Evolutionary conservation across 208 protist species (phyloP), one percentile per base, ranked within the genome.

Genomic region (Trypanosomatidae sp.): DNA sequence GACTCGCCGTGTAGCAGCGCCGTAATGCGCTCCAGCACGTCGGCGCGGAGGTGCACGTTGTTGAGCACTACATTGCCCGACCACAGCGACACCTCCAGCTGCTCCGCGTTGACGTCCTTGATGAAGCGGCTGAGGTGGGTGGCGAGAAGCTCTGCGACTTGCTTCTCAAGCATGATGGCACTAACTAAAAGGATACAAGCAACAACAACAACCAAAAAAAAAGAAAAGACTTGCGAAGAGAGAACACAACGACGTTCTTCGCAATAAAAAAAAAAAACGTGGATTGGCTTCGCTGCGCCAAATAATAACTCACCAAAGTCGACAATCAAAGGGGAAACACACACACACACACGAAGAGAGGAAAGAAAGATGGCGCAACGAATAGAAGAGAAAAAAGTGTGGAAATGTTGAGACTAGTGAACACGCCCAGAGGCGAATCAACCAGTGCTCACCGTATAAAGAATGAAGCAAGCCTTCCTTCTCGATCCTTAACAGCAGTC

Each of bases 31-130:
- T 92, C 85, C 1, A 93, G 71, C 17, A 93, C 77, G 58, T 94
- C 84, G 1, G 73, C 68, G 28, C 83, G 88, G 19, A 97, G 85
- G 25, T 89, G 72, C 12, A 97, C 72, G 60, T 97, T 83, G 2
- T 80, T 83, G 10, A 97, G 78, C 3, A 89, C 83, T 3, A 97
- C 52, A 33, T 94, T 81, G 36, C 92, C 92, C 0, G 85, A 92
- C 90, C 92, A 97, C 33, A 97, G 71, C 0, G 92, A 97, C 7
- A 95, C 52, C 46, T 83, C 80, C 17, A 97, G 79, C 60, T 94
- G 86, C 49, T 89, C 87, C 25, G 90, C 88, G 74, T 90, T 93
- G 0, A 92, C 74, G 49, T 94, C 80, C 22, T 86, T 71, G 41
- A 97, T 88, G 66, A 95, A 97, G 44, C 83, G 71, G 43, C 85